phyloP scores from a whole-genome alignment of 1,284 basidiomycete species.

The Cutaneotrichosporon curvatum region DNA sequence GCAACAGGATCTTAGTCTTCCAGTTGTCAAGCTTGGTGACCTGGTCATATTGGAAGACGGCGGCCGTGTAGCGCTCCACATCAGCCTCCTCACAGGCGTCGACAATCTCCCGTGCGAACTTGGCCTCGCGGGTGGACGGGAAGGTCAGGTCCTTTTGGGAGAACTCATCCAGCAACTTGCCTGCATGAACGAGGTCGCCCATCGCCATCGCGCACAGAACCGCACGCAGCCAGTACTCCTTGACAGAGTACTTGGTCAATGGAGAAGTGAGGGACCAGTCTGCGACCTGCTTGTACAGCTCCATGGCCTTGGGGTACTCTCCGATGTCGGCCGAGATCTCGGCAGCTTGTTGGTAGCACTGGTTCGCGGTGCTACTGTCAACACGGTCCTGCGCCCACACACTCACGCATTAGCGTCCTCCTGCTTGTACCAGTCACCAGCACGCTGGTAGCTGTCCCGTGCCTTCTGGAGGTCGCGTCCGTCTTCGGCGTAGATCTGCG shows the following conservation, averaged over 20 bases:
- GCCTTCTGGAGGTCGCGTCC: constrained; percentile 51
- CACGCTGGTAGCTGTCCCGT: constrained; percentile 82
- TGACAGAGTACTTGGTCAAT: constrained; percentile 96
- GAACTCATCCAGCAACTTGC: constrained; percentile 69
- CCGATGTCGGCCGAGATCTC: constrained; percentile 87
- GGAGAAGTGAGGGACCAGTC: constrained; percentile 72
- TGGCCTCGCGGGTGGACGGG: constrained; percentile 76
- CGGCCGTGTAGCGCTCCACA: constrained; percentile 59
- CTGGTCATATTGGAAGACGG: constrained; percentile 78
- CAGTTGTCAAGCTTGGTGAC: constrained; percentile 86
- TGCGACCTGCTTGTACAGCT: constrained; percentile 84
- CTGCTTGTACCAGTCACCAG: constrained; percentile 95
- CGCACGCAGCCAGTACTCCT: constrained; percentile 91
- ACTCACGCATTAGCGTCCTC: constrained; percentile 92
- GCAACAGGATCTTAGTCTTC: constrained; percentile 83
- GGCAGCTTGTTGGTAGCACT: constrained; percentile 91
- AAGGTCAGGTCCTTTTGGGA: constrained; percentile 68
- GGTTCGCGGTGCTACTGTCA: constrained; percentile 73
- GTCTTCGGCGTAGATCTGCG: constrained; percentile 76
- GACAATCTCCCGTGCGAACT: constrained; percentile 69
- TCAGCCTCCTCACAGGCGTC: constrained; percentile 76
- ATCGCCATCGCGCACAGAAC: constrained; percentile 84
- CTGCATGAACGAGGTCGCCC: constrained; percentile 74
- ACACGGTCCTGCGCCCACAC: not conserved
- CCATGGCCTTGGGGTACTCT: constrained; percentile 76